These are phyloP conservation scores for Xanthoceras sorbifolium DNA, from an alignment of 345 rosid species.

Conservation along the genomic window DNA sequence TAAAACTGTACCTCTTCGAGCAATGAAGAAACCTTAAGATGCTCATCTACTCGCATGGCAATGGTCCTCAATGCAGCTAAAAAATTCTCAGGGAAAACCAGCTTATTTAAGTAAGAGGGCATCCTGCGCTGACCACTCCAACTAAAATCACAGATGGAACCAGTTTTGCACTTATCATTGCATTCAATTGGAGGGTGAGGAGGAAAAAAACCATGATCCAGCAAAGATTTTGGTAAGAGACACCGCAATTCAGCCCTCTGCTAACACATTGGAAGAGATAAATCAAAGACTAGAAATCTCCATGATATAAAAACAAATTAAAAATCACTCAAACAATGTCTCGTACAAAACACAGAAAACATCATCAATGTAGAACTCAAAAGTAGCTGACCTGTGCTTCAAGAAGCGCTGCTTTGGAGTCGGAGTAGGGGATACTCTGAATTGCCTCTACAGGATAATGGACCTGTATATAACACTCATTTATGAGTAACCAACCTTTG, in stretches of 20 bases:
- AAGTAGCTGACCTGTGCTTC: slow-evolving; percentile 69
- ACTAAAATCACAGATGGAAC: slow-evolving; percentile 54
- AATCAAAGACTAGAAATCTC: background rate
- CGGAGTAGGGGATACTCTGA: slow-evolving; percentile 59
- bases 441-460: slow-evolving; percentile 93
- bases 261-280: slow-evolving; percentile 12
- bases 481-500: background rate
- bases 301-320: background rate
- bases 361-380: background rate
- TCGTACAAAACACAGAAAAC: background rate
- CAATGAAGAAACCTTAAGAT: slow-evolving; percentile 63
- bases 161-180: slow-evolving; percentile 25
- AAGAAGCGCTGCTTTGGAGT: slow-evolving; percentile 79
- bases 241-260: slow-evolving; percentile 87
- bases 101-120: slow-evolving; percentile 71
- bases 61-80: slow-evolving; percentile 81
- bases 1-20: slow-evolving; percentile 79
- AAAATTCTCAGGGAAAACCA: slow-evolving; percentile 84
- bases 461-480: slow-evolving; percentile 44
- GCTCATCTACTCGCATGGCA: slow-evolving; percentile 76
- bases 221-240: slow-evolving; percentile 68
- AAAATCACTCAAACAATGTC: background rate
- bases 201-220: slow-evolving; percentile 68
- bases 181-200: slow-evolving; percentile 38
- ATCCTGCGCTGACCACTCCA: slow-evolving; percentile 88